A percentile compares a stretch with the other conserved stretches of the same genome.
Conservation (phyloP, 306 rosid species). For the Trifolium subterraneum region DNA sequence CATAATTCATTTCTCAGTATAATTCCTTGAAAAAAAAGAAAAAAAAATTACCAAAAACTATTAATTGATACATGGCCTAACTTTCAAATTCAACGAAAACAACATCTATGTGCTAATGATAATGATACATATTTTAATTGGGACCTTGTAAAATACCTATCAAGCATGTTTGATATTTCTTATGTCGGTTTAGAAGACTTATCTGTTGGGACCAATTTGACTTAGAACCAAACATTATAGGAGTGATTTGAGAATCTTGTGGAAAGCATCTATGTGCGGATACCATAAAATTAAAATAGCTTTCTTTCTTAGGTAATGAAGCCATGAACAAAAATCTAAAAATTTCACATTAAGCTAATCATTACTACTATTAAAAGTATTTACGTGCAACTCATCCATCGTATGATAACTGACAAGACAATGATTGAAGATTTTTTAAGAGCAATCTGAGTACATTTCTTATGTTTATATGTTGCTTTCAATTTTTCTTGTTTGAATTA, state of each 20-base stretch:
- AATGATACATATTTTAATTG: too few species aligned
- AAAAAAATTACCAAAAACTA: too few species aligned
- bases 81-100: too few species aligned
- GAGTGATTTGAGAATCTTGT: background rate
- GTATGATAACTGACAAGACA: background rate
- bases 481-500: background rate
- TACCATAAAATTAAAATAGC: background rate
- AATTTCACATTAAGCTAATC: background rate
- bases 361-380: background rate
- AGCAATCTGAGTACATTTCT: background rate
- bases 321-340: slow-evolving; percentile 2
- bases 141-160: too few species aligned
- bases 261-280: background rate
- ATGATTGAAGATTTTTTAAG: background rate
- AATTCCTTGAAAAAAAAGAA: too few species aligned
- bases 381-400: background rate
- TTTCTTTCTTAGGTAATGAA: background rate
- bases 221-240: background rate
- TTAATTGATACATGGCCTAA: too few species aligned
- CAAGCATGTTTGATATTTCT: background rate
- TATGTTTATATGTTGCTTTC: background rate
- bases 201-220: background rate
- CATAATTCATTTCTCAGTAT: too few species aligned
- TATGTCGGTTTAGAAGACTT: background rate
- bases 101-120: too few species aligned